Evolutionary conservation across 192 early-diverging fungal species (phyloP).

Genomic region (Hyaloraphidium curvatum): DNA sequence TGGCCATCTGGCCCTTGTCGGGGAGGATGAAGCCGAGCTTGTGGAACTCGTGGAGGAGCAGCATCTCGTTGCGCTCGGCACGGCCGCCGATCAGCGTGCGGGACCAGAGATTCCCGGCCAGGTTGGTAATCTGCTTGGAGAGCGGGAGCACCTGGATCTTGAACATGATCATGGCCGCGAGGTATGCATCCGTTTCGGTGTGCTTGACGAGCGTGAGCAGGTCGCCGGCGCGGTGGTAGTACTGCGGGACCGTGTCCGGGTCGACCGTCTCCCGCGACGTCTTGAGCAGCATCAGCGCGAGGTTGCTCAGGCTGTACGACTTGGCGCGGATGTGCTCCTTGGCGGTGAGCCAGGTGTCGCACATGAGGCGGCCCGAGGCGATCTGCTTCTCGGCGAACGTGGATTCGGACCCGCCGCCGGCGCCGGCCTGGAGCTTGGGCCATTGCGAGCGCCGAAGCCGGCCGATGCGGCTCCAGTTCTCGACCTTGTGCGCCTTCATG

Average conservation of each 20-base stretch:
- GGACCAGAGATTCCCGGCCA: conserved; percentile 92
- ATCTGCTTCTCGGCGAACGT: conserved; percentile 54
- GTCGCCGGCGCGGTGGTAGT: conserved; percentile 36
- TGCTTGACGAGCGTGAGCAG: conserved; percentile 59
- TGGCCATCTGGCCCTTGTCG: conserved; percentile 31
- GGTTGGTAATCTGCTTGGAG: conserved; percentile 73
- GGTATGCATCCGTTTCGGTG: conserved; percentile 59
- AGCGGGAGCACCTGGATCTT: conserved; percentile 76
- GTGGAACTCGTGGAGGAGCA: conserved; percentile 93
- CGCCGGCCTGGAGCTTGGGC: conserved; percentile 67
- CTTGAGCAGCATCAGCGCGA: conserved; percentile 55
- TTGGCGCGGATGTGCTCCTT: conserved; percentile 76
- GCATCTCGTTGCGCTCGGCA: conserved; percentile 86
- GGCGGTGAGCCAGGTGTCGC: conserved; percentile 77
- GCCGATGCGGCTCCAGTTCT: conserved; percentile 76
- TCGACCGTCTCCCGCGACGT: conserved; percentile 69
- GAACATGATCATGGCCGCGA: conserved; percentile 67
- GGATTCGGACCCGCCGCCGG: conserved; percentile 60
- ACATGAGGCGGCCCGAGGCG: conserved; percentile 68
- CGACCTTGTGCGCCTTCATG: conserved; percentile 59
- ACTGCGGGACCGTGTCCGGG: conserved; percentile 47
- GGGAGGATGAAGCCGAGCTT: conserved; percentile 78
- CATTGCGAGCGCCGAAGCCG: conserved; percentile 60
- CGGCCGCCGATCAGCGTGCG: conserved; percentile 72
- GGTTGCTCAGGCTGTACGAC: conserved; percentile 56